phyloP scores from a whole-genome alignment of 306 rosid species.

The Quercus berberidifolia region DNA sequence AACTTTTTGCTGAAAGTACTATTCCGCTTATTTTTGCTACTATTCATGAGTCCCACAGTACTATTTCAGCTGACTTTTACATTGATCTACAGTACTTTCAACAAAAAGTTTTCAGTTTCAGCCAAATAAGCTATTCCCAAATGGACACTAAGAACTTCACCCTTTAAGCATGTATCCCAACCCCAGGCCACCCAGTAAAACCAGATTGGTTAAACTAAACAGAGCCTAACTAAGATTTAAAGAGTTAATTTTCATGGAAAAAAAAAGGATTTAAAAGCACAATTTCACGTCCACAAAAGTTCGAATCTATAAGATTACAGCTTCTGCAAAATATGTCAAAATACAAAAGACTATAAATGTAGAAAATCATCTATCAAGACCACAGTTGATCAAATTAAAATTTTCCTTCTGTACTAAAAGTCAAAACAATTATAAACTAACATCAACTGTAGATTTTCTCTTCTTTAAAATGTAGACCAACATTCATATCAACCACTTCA shows the following conservation, averaged over 20 bases:
- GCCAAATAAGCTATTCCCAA: too few relatives aligned
- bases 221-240: background rate
- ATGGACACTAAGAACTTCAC: background rate
- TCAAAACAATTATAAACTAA: background rate
- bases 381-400: background rate
- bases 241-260: background rate
- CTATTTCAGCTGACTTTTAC: too few relatives aligned
- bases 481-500: background rate
- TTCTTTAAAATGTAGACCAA: background rate
- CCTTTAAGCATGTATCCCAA: background rate
- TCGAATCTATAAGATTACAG: background rate
- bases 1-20: too few relatives aligned
- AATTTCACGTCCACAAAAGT: too few relatives aligned
- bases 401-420: background rate
- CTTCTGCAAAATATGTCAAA: background rate
- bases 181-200: background rate
- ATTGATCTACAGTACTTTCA: too few relatives aligned
- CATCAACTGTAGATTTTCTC: background rate
- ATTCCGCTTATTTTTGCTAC: too few relatives aligned
- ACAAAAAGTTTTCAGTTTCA: too few relatives aligned
- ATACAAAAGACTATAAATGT: background rate
- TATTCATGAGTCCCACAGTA: rapidly evolving
- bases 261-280: background rate
- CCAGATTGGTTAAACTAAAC: background rate
- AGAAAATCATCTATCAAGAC: background rate